Conservation (phyloP, 352 stramenopile genomes). For the Phytopythium montanum region DNA sequence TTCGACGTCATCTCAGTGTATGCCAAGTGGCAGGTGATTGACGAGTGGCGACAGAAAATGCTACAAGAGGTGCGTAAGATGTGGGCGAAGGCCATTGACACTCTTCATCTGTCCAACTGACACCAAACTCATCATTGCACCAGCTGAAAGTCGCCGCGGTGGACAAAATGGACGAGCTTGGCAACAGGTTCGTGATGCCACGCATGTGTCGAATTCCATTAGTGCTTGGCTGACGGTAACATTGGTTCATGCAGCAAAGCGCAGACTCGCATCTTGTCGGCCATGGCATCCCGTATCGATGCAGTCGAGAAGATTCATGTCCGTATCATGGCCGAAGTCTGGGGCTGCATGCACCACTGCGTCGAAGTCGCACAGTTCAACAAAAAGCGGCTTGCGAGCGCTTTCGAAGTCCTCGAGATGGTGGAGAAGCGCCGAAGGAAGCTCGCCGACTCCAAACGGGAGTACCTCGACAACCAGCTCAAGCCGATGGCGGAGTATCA, state of each 20-base stretch:
- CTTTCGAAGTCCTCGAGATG: slow-evolving; percentile 72
- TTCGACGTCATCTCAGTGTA: slow-evolving; percentile 63
- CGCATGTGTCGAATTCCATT: neutral
- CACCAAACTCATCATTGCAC: neutral
- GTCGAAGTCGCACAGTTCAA: slow-evolving; percentile 80
- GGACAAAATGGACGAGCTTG: slow-evolving; percentile 72
- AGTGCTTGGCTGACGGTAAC: neutral
- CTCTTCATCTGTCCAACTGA: neutral
- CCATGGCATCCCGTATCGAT: slow-evolving; percentile 60
- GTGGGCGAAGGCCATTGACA: no score
- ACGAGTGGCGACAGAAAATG: slow-evolving; percentile 84
- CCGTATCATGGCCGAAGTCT: slow-evolving; percentile 72
- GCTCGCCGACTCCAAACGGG: slow-evolving; percentile 47
- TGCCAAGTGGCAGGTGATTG: slow-evolving; percentile 61
- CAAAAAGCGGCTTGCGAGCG: slow-evolving; percentile 54
- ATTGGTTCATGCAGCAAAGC: slow-evolving; percentile 42
- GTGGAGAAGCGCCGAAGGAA: slow-evolving; percentile 65
- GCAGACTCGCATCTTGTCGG: slow-evolving; percentile 60
- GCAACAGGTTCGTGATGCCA: slow-evolving; percentile 36
- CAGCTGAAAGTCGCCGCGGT: slow-evolving; percentile 50
- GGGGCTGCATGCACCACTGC: slow-evolving; percentile 79
- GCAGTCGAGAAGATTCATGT: slow-evolving; percentile 54
- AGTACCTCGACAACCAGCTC: slow-evolving; percentile 71
- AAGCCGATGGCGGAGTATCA: slow-evolving; percentile 40
- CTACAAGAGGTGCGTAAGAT: slow-evolving; percentile 51